Conservation (phyloP, 257 asterid species). For the Cynanchum wilfordii region DNA sequence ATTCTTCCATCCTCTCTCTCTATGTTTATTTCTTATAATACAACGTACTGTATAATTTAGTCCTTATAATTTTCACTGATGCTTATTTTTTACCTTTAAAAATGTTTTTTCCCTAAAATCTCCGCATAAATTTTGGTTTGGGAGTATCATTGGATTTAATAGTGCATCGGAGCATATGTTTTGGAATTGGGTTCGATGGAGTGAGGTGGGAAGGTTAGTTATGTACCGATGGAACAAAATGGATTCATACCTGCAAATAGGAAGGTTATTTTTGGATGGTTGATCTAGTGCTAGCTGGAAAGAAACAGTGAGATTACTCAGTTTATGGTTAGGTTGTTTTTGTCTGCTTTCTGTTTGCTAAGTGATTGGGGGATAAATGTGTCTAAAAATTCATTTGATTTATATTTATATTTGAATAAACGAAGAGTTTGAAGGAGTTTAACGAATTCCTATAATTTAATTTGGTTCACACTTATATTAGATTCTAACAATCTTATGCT, state of each 20-base stretch:
- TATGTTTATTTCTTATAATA: neutral
- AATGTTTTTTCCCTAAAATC: neutral
- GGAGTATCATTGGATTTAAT: neutral
- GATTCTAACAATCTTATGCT: neutral
- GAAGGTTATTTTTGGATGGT: neutral
- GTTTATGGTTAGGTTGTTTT: neutral
- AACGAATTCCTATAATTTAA: neutral
- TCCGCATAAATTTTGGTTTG: neutral
- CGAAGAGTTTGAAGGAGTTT: neutral
- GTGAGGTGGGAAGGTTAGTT: neutral
- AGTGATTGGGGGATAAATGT: neutral
- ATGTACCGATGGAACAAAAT: neutral
- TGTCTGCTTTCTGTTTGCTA: neutral
- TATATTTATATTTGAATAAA: neutral
- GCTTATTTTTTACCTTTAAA: neutral
- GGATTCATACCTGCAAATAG: no score
- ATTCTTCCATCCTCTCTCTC: neutral
- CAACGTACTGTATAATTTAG: neutral
- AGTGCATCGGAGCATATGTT: neutral
- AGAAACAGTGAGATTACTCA: neutral
- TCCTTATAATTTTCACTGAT: neutral
- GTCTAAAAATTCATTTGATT: neutral
- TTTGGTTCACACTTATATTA: neutral
- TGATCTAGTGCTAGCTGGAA: neutral
- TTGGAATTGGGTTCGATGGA: neutral